A percentile compares a stretch with the other conserved stretches of the same genome.
phyloP scores from a whole-genome alignment of 805 yeast genomes.

The Teunomyces lycoperdinae region DNA sequence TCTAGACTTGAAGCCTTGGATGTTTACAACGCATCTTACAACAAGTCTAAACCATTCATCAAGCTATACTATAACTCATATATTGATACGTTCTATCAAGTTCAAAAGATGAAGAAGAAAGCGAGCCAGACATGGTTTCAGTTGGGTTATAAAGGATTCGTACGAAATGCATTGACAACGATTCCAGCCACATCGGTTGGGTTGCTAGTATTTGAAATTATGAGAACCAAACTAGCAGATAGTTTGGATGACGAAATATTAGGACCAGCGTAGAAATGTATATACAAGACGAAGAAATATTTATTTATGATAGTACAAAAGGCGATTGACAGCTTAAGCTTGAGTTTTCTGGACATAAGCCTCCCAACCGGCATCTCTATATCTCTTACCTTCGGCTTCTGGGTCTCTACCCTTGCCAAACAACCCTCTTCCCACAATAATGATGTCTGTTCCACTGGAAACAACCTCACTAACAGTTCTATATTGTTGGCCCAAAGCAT shows the following conservation, averaged over 20 bases:
- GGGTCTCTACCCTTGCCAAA: conserved; percentile 96
- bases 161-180: conserved; percentile 65
- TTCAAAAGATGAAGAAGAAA: conserved; percentile 50
- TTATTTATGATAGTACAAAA: neutral
- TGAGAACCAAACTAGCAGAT: conserved; percentile 50
- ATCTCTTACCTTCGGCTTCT: conserved; percentile 78
- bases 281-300: neutral
- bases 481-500: conserved; percentile 93
- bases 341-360: conserved; percentile 59
- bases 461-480: conserved; percentile 87
- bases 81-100: conserved; percentile 66
- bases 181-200: conserved; percentile 91
- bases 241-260: conserved; percentile 21
- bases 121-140: conserved; percentile 56
- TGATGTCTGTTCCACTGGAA: conserved; percentile 83
- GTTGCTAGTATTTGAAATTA: conserved; percentile 75
- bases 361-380: conserved; percentile 91
- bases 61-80: conserved; percentile 72
- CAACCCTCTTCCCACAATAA: conserved; percentile 97
- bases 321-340: neutral
- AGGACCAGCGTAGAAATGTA: conserved; percentile 1
- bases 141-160: conserved; percentile 78
- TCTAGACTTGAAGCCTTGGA: conserved; percentile 80
- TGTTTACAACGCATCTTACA: conserved; percentile 44
- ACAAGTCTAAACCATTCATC: conserved; percentile 30